phyloP scores from a whole-genome alignment of 2,329 filamentous ascomycete species.

The Onygenales sp. region DNA sequence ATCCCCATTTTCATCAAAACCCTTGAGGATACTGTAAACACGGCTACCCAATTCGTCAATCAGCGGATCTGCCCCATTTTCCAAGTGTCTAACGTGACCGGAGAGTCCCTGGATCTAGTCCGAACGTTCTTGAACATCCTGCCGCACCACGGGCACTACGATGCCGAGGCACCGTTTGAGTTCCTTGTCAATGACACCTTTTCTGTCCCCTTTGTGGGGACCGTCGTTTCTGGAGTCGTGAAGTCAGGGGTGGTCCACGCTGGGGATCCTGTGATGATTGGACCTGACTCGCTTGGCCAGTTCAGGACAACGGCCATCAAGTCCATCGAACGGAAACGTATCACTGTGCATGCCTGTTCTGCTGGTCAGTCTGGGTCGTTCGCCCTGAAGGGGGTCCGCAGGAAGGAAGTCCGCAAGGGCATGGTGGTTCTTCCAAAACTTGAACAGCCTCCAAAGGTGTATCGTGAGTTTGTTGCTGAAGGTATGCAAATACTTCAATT shows the following conservation, averaged over 20 bases:
- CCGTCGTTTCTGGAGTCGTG: constrained; percentile 88
- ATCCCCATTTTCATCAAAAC: constrained; percentile 94
- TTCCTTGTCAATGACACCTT: constrained; percentile 97
- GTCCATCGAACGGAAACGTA: constrained; percentile 89
- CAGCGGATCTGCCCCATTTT: constrained; percentile 95
- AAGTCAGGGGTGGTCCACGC: constrained; percentile 80
- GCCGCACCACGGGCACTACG: constrained; percentile 88
- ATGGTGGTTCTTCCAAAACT: constrained; percentile 91
- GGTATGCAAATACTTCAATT: constrained; percentile 31
- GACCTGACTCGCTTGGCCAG: constrained; percentile 81
- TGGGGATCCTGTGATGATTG: constrained; percentile 81
- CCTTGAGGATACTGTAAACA: constrained; percentile 85
- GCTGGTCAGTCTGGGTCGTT: constrained; percentile 92
- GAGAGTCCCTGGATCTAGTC: constrained; percentile 80
- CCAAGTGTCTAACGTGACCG: constrained; percentile 96
- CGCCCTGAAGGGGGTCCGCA: constrained; percentile 73
- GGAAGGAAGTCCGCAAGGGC: constrained; percentile 91
- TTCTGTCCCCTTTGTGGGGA: constrained; percentile 93
- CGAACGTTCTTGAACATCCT: constrained; percentile 91
- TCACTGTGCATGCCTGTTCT: constrained; percentile 74
- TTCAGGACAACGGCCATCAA: constrained; percentile 81
- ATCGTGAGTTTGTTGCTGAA: constrained; percentile 69
- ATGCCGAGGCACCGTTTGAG: constrained; percentile 78
- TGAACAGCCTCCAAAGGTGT: constrained; percentile 65
- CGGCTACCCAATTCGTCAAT: constrained; percentile 89